Base-by-base conservation (phyloP, 164 flowering plant genomes). In the Houttuynia cordata region DNA sequence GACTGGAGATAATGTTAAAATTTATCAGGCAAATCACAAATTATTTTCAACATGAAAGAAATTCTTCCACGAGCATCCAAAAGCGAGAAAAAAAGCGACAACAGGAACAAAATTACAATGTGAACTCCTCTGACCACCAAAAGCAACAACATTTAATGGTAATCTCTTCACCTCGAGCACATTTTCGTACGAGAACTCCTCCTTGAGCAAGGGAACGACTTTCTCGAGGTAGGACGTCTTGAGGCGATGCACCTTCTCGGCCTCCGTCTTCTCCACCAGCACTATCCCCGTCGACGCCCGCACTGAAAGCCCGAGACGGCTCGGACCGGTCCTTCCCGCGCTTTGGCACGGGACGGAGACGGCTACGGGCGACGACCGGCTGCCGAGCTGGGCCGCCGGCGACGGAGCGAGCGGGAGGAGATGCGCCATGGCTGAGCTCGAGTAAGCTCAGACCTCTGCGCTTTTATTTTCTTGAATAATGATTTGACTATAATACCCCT, bases 221-320 rank as follows among this genome's bases (percentile, higher is more conserved):
- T 81, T 92, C 51, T 89, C 97, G 18, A 83, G 69, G 68, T 87
- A 89, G 45, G 72, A 23, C n/a, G 83, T 63, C 56, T 84, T 87
- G 69, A 92, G 84, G 25, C 97, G 85, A 55, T 77, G 52, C 53
- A 62, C 72, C 68, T 80, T 89, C 73, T 81, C 87, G 1, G 86
- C 74, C 55, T 92, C 97, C 0, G 87, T 55, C 70, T 82, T 81
- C 64, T 92, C 97, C 64, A 92, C 98, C 73, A 87, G 66, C 57
- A 83, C 84, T 50, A 68, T 62, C 22, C 62, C 76, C 0, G 78
- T n/a, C 18, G 60, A 53, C 8, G 96, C 85, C 62, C 64, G 79
- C 62, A 85, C 86, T 15, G 78, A 60, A 0, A 81, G 60, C 54
- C 74, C 68, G 24, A 47, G 20, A 4, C 72, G 72, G 45, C 56